Base-by-base conservation (phyloP, 2,329 filamentous ascomycete genomes). In the Trichoderma sp. region DNA sequence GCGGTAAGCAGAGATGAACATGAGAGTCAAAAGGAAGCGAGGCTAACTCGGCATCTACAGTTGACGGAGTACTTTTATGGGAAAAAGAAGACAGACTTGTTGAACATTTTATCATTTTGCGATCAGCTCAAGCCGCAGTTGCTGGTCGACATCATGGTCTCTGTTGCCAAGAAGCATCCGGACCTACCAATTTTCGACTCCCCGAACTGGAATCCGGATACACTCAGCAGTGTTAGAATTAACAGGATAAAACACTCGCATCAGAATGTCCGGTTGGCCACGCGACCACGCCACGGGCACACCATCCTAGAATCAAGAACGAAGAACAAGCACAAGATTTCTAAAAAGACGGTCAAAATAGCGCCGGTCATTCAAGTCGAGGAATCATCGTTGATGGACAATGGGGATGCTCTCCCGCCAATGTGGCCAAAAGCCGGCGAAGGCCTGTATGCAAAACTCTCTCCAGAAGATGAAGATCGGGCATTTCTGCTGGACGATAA, bases 161-260 rank as follows among this genome's bases (percentile, higher is more conserved):
- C 80, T 3, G 77, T 82, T n/a, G 79, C 82, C 8, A 81, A 77
- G 68, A 79, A 76, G 58, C 80, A 83, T 51, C 79, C 81, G 0
- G 76, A 79, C n/a, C 75, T 83, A 3, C 81, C 81, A 26, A 79
- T 83, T 4, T 83, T 83, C 68, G 73, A 78, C 69, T 78, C 78
- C 0, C 81, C 81, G 7, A 78, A 82, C 68, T 83, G 82, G 82
- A 76, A 79, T 34, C 58, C 70, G 16, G 71, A 75, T 39, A 26
- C 66, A 3, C 26, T 52, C 34, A 39, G 55, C 74, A 1, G 58
- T 70, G 13, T 64, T n/a, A 21, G 63, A 16, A 26, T 10, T 11
- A 68, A 52, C 5, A 69, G 49, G 30, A 6, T 46, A 21, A 68
- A 68, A 13, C 68, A 67, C 24, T 30, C 69, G 61, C 68, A 56